Conservation (phyloP, 352 stramenopile species). For the Pythium sukuiense region DNA sequence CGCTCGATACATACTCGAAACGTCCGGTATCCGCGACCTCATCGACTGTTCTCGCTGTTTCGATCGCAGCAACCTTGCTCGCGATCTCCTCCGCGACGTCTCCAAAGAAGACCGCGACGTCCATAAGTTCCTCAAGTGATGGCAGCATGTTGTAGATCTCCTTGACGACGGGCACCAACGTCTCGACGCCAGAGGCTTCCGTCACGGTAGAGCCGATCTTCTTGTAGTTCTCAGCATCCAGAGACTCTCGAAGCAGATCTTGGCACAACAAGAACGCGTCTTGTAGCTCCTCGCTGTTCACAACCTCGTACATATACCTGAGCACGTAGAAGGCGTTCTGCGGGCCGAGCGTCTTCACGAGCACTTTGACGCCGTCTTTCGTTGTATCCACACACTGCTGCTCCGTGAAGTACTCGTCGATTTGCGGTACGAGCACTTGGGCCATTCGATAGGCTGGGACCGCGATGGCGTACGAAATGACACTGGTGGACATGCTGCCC, state of each 20-base stretch:
- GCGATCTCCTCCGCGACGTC: slow-evolving; percentile 63
- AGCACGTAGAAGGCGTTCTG: slow-evolving; percentile 78
- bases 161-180: slow-evolving; percentile 44
- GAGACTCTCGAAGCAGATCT: slow-evolving; percentile 58
- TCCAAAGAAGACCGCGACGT: slow-evolving; percentile 50
- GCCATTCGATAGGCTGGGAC: slow-evolving; percentile 71
- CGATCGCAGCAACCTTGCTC: slow-evolving; percentile 12
- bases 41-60: slow-evolving; percentile 17
- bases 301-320: slow-evolving; percentile 67
- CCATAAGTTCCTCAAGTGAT: slow-evolving; percentile 62
- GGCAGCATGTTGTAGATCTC: slow-evolving; percentile 57
- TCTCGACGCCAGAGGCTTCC: slow-evolving; percentile 42
- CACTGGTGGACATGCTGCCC: slow-evolving; percentile 52
- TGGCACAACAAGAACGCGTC: slow-evolving; percentile 67
- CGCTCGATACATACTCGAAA: slow-evolving; percentile 21
- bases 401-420: slow-evolving; percentile 48
- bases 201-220: slow-evolving; percentile 41
- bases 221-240: slow-evolving; percentile 67
- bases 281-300: slow-evolving; percentile 74
- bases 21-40: slow-evolving; percentile 16
- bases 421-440: slow-evolving; percentile 42
- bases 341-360: slow-evolving; percentile 59
- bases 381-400: slow-evolving; percentile 55
- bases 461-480: slow-evolving; percentile 66
- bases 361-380: slow-evolving; percentile 44